These are phyloP conservation scores for Erodium texanum DNA, from an alignment of 441 rosid species.

Conservation along the genomic window DNA sequence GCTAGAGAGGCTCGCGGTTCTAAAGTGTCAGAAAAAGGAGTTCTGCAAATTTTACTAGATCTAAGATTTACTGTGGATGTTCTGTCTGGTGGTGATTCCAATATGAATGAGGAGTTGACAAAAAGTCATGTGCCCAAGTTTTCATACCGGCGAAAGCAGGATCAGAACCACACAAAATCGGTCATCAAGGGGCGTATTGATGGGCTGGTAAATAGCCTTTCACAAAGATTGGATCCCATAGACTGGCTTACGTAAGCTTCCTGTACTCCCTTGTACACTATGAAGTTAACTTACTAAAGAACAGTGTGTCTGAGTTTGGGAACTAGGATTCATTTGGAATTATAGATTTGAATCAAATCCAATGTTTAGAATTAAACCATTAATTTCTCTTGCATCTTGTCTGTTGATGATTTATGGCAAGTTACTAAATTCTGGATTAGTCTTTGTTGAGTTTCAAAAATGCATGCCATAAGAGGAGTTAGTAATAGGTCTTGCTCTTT, in stretches of 20 bases:
- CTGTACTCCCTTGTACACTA: background rate
- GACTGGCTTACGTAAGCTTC: constrained; percentile 95
- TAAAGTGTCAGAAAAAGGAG: constrained; percentile 88
- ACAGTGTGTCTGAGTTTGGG: background rate
- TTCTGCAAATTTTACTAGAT: constrained; percentile 73
- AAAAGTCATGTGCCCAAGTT: constrained; percentile 43
- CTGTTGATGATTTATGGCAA: no score
- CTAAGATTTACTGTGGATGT: constrained; percentile 72
- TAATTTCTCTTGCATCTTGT: no score
- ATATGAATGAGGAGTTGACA: constrained; percentile 35
- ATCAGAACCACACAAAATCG: constrained; percentile 43
- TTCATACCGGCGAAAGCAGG: constrained; percentile 60
- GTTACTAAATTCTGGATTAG: no score
- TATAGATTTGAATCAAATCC: background rate
- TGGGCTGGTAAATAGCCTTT: constrained; percentile 47
- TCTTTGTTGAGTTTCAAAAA: no score
- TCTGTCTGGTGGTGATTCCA: constrained; percentile 71
- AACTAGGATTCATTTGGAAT: background rate
- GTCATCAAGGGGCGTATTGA: constrained; percentile 46
- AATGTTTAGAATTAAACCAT: no score
- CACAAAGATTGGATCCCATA: constrained; percentile 87
- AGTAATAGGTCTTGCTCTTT: background rate
- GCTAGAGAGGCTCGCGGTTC: constrained; percentile 43
- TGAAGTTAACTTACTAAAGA: background rate
- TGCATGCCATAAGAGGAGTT: background rate